Evolutionary conservation across 208 protist genomes (phyloP), one percentile per base, ranked within the genome.

Genomic region (Angomonas ambiguus): DNA sequence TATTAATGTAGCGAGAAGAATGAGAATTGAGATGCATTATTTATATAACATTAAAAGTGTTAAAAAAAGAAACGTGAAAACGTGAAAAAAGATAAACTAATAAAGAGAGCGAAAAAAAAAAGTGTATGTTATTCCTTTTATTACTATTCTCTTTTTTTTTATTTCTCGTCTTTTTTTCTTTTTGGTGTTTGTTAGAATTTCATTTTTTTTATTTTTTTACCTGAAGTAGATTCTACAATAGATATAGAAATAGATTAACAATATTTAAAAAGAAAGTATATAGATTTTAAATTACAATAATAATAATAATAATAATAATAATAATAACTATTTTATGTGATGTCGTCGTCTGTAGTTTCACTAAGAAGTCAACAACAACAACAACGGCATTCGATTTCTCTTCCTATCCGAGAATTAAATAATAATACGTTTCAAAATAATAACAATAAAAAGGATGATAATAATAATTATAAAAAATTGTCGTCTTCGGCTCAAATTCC

Each of bases 61-160:
- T 1, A 59, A 59, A 30, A 59, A 59, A 30, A 59, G 34, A 30
- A 33, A 59, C 28, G 34, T 20, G 16, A 31, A 31, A 32, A 31
- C 28, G 20, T 1, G 16, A 2, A 31, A 6, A 32, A 59, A 32
- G 16, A 32, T 59, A 32, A 32, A 32, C 10, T 35, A 59, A 59
- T 35, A 32, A 8, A 16, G 34, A 32, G 4, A 16, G 16, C 20
- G 22, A 13, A 8, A 16, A 8, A 30, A 35, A 30, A 31, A 30
- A 59, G 53, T 59, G 24, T 2, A 62, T 62, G 2, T 42, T 42
- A 48, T 62, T 3, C 45, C 28, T 35, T 42, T 62, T 24, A 11
- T 56, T 18, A 8, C 27, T 56, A 13, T 24, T 27, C 5, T 10
- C 49, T 10, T 56, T 27, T 56, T 24, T 27, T 56, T 56, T 27